phyloP scores from a whole-genome alignment of 257 asterid species.

The Solanum megistacrolobum region DNA sequence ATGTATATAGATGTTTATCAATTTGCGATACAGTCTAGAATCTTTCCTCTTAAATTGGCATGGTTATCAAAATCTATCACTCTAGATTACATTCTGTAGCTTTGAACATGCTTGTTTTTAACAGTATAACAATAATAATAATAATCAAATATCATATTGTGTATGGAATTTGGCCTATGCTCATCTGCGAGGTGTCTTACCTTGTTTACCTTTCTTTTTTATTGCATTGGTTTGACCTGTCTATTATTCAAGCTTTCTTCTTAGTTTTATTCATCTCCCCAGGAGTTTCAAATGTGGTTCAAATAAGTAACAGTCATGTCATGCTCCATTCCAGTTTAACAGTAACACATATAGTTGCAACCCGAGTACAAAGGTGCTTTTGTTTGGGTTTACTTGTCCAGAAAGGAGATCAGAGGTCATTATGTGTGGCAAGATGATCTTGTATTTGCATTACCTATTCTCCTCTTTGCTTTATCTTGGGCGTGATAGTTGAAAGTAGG shows the following conservation, averaged over 20 bases:
- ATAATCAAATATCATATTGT: background rate
- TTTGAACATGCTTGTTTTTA: background rate
- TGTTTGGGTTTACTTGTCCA: background rate
- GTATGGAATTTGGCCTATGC: background rate
- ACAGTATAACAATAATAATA: background rate
- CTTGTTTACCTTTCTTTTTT: background rate
- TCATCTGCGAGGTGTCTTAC: background rate
- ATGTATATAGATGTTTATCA: background rate
- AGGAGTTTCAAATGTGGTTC: background rate
- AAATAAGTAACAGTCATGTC: background rate
- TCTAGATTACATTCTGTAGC: background rate
- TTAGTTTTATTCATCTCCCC: background rate
- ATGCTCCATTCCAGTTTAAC: background rate
- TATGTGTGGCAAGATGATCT: background rate
- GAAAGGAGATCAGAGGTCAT: background rate
- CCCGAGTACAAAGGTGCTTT: background rate
- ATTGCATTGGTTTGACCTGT: background rate
- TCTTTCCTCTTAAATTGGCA: background rate
- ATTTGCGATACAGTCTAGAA: background rate
- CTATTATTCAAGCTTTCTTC: background rate
- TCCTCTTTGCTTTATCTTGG: background rate
- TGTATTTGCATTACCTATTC: background rate
- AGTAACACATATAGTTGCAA: background rate
- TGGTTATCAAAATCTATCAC: background rate
- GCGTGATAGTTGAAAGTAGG: background rate